These are phyloP conservation scores for Colletotrichum brevisporum DNA, from an alignment of 2,329 filamentous ascomycete species.

Conservation along the genomic window DNA sequence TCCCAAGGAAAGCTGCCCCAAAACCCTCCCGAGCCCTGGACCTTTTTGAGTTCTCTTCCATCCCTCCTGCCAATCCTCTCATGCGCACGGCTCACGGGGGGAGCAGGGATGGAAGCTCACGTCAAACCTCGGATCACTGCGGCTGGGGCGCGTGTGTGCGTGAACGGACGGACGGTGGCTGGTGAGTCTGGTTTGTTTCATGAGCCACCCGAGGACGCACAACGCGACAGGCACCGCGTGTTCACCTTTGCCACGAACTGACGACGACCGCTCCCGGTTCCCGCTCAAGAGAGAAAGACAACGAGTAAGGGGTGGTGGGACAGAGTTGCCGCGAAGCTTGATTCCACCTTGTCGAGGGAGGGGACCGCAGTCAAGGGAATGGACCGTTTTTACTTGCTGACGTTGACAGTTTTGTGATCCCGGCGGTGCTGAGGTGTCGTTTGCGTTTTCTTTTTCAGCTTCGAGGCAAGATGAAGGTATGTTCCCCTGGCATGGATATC, in stretches of 20 bases:
- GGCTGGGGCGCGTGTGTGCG: neutral
- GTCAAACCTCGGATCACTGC: neutral
- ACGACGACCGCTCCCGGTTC: neutral
- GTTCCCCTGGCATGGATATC: neutral
- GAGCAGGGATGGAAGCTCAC: slow-evolving; percentile 2
- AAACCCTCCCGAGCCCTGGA: too few species aligned
- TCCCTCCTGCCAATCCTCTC: too few species aligned
- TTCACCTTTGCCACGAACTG: slow-evolving; percentile 18
- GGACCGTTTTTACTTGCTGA: slow-evolving; percentile 2
- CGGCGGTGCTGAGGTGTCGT: neutral
- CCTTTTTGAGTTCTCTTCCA: too few species aligned
- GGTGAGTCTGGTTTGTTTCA: slow-evolving; percentile 1
- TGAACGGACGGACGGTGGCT: slow-evolving; percentile 1
- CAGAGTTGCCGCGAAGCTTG: slow-evolving; percentile 16
- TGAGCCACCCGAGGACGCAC: neutral
- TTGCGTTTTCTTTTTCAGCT: neutral
- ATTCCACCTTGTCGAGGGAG: neutral
- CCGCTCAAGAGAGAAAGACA: too few species aligned
- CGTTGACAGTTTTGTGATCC: neutral
- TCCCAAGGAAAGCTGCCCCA: too few species aligned
- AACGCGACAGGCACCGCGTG: neutral
- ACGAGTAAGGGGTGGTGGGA: too few species aligned
- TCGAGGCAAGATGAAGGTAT: neutral
- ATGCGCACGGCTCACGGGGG: too few species aligned
- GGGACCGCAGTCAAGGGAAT: too few species aligned